Percentiles rank a stretch among this genome's conserved stretches.
Conservation (phyloP, 2,329 filamentous ascomycete genomes). For the Exophiala dermatitidis region DNA sequence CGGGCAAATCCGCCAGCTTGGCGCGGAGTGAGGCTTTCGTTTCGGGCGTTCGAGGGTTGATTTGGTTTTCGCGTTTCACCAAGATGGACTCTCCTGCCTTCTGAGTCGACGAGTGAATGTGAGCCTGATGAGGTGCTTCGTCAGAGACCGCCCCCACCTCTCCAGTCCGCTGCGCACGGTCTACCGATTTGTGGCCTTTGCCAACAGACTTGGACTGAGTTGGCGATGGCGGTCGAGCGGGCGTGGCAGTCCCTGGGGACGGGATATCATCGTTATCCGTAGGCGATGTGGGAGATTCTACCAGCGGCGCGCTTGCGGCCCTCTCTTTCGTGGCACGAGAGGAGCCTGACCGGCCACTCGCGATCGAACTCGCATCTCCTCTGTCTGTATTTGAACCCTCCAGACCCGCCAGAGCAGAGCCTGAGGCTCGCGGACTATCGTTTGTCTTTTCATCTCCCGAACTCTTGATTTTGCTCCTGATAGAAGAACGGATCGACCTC, state of each 20-base stretch:
- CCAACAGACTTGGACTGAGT: slow-evolving; percentile 69
- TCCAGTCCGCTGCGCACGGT: slow-evolving; percentile 72
- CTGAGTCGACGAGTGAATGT: slow-evolving; percentile 51
- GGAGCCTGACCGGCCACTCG: slow-evolving; percentile 42
- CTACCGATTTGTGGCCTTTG: slow-evolving; percentile 67
- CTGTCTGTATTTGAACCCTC: slow-evolving; percentile 54
- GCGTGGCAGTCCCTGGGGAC: slow-evolving; percentile 42
- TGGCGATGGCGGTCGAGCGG: slow-evolving; percentile 71
- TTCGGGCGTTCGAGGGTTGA: slow-evolving; percentile 54
- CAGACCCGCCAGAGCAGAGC: slow-evolving; percentile 54
- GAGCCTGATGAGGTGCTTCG: slow-evolving; percentile 65
- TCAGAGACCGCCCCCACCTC: slow-evolving; percentile 95
- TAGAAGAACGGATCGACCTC: slow-evolving; percentile 70
- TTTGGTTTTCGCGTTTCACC: slow-evolving; percentile 66
- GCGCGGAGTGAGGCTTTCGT: slow-evolving; percentile 34
- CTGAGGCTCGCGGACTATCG: slow-evolving; percentile 76
- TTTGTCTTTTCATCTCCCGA: slow-evolving; percentile 49
- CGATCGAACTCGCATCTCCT: slow-evolving; percentile 66
- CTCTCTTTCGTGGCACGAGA: slow-evolving; percentile 28
- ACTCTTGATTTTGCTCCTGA: slow-evolving; percentile 71
- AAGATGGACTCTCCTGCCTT: slow-evolving; percentile 84
- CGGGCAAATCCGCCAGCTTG: slow-evolving; percentile 29
- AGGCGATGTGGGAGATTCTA: slow-evolving; percentile 22
- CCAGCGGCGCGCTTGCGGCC: slow-evolving; percentile 27
- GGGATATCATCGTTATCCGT: slow-evolving; percentile 42